Evolutionary conservation across 768 basidiomycete genomes (phyloP), one percentile per base, ranked within the genome.

Genomic region (Chalciporus chontae): DNA sequence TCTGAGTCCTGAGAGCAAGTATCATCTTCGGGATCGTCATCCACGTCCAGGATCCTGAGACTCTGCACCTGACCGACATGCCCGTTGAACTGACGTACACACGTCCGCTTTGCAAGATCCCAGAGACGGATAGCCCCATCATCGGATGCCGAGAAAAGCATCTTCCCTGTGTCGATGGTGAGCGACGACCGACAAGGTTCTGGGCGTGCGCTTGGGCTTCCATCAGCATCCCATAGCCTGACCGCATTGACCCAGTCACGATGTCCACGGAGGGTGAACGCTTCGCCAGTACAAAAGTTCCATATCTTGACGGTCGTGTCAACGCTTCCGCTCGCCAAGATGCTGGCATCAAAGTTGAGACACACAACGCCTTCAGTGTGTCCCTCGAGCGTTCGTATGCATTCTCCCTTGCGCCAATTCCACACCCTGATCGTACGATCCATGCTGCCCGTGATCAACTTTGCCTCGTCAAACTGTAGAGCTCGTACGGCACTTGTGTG

Each of bases 91-190:
- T 85, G 83, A 11, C 87, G 81, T 36, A 95, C 78, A 64, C 94
- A 97, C 3, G 83, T 79, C 41, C 90, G 79, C 18, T 73, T 72
- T 23, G 79, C 82, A 38, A 99, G 78, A 68, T 98, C 95, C 96
- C 95, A 99, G 5, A 99, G 79, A 51, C 85, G 85, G 67, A 98
- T 91, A 3, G 87, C 84, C 23, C 88, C 89, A 66, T 98, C 96
- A 64, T 98, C 96, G 8, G 92, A 94, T 3, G 92, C 92, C 8
- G 94, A 96, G 73, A 99, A 96, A 23, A 99, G 77, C 88, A 97
- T 93, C 72, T 96, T 94, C 45, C 93, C 91, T 14, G 83, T 77
- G 49, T 85, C 79, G 51, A 90, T 85, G 44, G 79, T 74, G 39
- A 77, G 77, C 15, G 70, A 67, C 48, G 63, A 70, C 57, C 38